Evolutionary conservation across 805 yeast species (phyloP), one percentile per base, ranked within the genome.

Genomic region (Spathaspora sp.): DNA sequence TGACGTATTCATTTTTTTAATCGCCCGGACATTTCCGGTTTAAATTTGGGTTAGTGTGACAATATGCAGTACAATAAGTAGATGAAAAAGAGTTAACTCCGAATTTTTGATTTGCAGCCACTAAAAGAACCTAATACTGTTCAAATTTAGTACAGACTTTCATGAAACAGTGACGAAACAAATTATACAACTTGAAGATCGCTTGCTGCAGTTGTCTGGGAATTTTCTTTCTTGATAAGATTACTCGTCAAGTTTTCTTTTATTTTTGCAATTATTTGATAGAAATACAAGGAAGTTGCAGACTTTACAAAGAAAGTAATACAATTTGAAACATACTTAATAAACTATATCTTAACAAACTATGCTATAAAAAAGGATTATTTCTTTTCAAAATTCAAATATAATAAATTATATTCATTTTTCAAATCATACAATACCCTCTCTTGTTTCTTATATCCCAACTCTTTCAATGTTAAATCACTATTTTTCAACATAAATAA

Each of bases 351-450:
- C 42, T 42, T 29, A 10, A 12, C 29, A 18, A 47, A 42, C n/a
- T n/a, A n/a, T n/a, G n/a, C n/a, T n/a, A n/a, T n/a, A n/a, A 19
- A 42, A 28, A 35, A 16, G 38, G 16, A 16, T 18, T 49, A 40
- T 3, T 35, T 5, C 39, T 70, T 76, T 56, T 79, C 83, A 64
- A 83, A 89, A 64, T 83, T 81, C 62, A 85, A 73, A 67, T 87
- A 90, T 56, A 89, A 76, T 66, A 90, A 74, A 55, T 81, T 83
- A 69, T 89, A 88, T 55, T 82, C 85, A 52, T 73, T 69, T 56
- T 80, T 85, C 63, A 90, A 73, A 64, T 89, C 96, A 70, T 89
- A 87, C 49, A 85, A 69, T 29, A 86, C 83, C 61, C 78, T 79
- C 63, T 90, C 96, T 49, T 78, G 73, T 60, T 83, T 82, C 51